phyloP scores from a whole-genome alignment of 495 filamentous ascomycete genomes.

The Hypoxylon crocopeplum region DNA sequence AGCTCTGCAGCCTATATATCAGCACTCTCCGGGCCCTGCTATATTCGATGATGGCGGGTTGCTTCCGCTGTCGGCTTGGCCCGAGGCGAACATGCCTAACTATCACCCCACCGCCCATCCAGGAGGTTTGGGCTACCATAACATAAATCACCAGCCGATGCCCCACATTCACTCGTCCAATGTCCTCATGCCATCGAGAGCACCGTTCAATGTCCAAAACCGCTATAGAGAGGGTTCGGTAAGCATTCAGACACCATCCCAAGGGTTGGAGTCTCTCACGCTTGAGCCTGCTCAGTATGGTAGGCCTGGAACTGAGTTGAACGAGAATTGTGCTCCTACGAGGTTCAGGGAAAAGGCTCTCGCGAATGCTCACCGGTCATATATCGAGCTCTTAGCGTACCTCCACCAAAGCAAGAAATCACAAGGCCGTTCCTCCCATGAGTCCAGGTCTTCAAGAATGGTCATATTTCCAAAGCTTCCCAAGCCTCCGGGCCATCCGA shows the following conservation, averaged over 20 bases:
- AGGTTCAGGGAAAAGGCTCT: conserved; percentile 83
- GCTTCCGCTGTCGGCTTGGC: conserved; percentile 76
- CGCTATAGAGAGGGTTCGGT: conserved; percentile 29
- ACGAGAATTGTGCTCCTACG: conserved; percentile 51
- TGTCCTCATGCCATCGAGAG: conserved; percentile 24
- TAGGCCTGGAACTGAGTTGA: conserved; percentile 5
- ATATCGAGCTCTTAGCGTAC: conserved; percentile 81
- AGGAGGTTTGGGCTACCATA: conserved; percentile 24
- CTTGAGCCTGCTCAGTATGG: conserved; percentile 39
- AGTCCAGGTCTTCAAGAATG: conserved; percentile 45
- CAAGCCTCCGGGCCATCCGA: conserved; percentile 36
- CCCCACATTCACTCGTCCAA: conserved; percentile 36
- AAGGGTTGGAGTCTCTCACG: conserved; percentile 48
- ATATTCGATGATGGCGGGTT: conserved; percentile 74
- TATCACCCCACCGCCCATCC: conserved; percentile 36
- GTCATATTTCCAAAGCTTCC: conserved; percentile 57
- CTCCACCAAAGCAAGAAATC: conserved; percentile 69
- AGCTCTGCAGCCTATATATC: conserved; percentile 73
- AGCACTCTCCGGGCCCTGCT: conserved; percentile 73
- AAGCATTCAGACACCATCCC: conserved; percentile 40
- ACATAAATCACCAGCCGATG: conserved; percentile 12
- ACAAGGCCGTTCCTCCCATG: conserved; percentile 37
- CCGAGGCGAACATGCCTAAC: conserved; percentile 67
- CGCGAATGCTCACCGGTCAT: conserved; percentile 84
- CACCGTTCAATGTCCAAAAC: conserved; percentile 27